Conservation (phyloP, 352 stramenopile species). For the Pythium biforme region DNA sequence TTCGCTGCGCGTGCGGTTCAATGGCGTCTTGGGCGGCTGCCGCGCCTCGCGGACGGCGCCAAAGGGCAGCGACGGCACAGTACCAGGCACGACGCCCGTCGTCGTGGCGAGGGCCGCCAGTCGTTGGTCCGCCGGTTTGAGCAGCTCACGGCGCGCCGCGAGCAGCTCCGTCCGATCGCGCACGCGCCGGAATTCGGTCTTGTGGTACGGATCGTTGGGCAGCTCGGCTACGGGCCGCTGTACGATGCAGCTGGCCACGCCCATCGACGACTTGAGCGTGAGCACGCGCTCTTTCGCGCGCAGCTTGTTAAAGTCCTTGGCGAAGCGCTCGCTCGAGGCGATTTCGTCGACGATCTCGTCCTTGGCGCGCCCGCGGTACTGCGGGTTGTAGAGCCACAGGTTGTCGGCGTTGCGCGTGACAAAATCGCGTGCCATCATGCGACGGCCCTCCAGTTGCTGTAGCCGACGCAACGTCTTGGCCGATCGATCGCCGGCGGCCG, state of each 20-base stretch:
- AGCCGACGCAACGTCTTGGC: slow-evolving; percentile 24
- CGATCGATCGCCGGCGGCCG: slow-evolving; percentile 6
- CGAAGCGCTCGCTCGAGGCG: slow-evolving; percentile 40
- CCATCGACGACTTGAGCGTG: slow-evolving; percentile 56
- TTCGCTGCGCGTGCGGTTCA: slow-evolving; percentile 28
- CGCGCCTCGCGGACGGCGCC: slow-evolving; percentile 23
- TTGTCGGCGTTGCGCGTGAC: slow-evolving; percentile 49
- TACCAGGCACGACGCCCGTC: slow-evolving; percentile 20
- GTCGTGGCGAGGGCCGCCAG: slow-evolving; percentile 20
- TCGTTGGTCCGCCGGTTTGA: slow-evolving; percentile 48
- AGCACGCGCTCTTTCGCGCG: slow-evolving; percentile 62
- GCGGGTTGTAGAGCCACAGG: slow-evolving; percentile 59
- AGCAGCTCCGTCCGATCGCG: slow-evolving; percentile 51
- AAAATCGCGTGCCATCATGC: slow-evolving; percentile 62
- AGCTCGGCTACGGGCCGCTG: slow-evolving; percentile 35
- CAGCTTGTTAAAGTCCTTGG: slow-evolving; percentile 49
- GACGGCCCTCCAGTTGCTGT: slow-evolving; percentile 50
- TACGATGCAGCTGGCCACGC: slow-evolving; percentile 52
- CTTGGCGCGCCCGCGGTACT: slow-evolving; percentile 34
- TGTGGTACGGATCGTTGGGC: slow-evolving; percentile 32
- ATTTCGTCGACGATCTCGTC: slow-evolving; percentile 50
- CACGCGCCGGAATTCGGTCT: slow-evolving; percentile 49
- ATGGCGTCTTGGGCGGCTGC: slow-evolving; percentile 13
- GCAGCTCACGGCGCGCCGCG: slow-evolving; percentile 42
- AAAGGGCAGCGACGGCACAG: slow-evolving; percentile 24